Evolutionary conservation across 2,329 filamentous ascomycete species (phyloP), one percentile per base, ranked within the genome.

Genomic region (Colletotrichum eremochloae): DNA sequence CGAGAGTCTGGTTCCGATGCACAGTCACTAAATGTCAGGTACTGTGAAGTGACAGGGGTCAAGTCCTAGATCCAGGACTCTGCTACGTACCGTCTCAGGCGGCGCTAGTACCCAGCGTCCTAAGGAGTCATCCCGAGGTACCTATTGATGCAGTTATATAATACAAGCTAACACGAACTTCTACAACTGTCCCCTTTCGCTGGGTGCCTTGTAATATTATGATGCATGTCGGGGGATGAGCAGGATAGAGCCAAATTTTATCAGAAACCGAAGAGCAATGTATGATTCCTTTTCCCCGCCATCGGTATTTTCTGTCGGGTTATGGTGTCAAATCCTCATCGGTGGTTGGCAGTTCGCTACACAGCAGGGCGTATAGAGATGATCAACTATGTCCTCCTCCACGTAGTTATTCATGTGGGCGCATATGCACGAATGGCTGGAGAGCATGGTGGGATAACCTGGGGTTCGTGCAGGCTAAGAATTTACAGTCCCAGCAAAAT

Each of bases 31-130:
- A 31, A 63, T 42, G 65, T 36, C 56, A 62, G 50, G 63, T 46
- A 68, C 64, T 42, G 50, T 60, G 42, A 57, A 24, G 56, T 57
- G 68, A 50, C 68, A 68, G 68, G 68, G 68, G 24, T 68, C 29
- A 20, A 68, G 57, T 71, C 64, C 68, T 71, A 68, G 64, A 71
- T 68, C 57, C 64, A 71, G 68, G 64, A 71, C 68, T 68, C 55
- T 53, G 52, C 48, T 63, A 40, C 33, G 42, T 70, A 53, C 50
- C 50, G 56, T 57, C 50, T 67, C 48, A 40, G 38, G 44, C 48
- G 56, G 63, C 63, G 48, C 64, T 40, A 68, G 68, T 31, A 24
- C 24, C 24, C 24, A 62, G 68, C 33, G 44, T 52, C 46, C 38
- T 64, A 44, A 67, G 64, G 68, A 57, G 64, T 63, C 64, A 68